Evolutionary conservation across 2,329 filamentous ascomycete species (phyloP).

Genomic region (Grosmannia serpens): DNA sequence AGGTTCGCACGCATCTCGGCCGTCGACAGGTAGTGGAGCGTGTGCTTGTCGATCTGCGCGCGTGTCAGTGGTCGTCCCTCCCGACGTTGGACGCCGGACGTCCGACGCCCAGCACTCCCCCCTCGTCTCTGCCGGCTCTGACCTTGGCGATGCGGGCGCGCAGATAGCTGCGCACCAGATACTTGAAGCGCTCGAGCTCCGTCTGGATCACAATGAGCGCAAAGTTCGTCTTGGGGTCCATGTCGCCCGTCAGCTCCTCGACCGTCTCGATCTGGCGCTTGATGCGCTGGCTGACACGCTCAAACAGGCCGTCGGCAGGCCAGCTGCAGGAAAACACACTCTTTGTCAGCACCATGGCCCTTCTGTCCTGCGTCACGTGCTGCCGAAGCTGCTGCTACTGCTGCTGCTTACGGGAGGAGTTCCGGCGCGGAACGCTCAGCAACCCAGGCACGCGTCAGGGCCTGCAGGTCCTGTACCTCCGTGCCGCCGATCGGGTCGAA

Average conservation of each 20-base stretch:
- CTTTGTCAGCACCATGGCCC: not conserved
- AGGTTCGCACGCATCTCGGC: constrained; percentile 48
- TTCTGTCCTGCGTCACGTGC: not conserved
- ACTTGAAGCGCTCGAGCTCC: constrained; percentile 89
- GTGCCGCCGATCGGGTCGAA: constrained; percentile 37
- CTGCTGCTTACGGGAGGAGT: constrained; percentile 56
- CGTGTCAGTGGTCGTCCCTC: not conserved
- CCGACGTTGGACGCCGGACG: too few relatives aligned
- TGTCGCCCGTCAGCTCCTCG: constrained; percentile 58
- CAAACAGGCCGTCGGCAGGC: constrained; percentile 63
- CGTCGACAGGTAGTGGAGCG: constrained; percentile 58
- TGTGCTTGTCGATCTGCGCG: constrained; percentile 62
- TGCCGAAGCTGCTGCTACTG: too few relatives aligned
- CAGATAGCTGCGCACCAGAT: constrained; percentile 71
- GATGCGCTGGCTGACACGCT: constrained; percentile 60
- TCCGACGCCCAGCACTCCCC: not conserved
- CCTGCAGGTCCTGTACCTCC: constrained; percentile 67
- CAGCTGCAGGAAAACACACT: constrained; percentile 29
- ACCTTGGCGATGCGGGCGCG: constrained; percentile 83
- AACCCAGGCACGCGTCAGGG: constrained; percentile 84
- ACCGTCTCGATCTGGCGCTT: constrained; percentile 26
- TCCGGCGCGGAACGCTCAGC: constrained; percentile 85
- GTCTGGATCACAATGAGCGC: constrained; percentile 91
- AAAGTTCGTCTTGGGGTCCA: constrained; percentile 88
- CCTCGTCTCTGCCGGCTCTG: constrained; percentile 7